Evolutionary conservation across 164 flowering plant species (phyloP), one percentile per base, ranked within the genome.

Genomic region (Pachysandra terminalis): DNA sequence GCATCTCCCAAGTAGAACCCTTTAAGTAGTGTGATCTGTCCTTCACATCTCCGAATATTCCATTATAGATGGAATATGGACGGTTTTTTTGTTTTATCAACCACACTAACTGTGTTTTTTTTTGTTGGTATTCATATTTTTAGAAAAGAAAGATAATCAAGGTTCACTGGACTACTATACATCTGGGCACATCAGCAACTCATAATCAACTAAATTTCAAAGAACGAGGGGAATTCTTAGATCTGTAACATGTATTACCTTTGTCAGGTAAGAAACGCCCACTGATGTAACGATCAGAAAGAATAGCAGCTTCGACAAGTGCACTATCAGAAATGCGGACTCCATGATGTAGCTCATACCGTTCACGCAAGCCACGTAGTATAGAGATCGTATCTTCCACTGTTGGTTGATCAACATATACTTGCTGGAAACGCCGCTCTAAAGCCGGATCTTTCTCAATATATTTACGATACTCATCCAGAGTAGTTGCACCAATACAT

Each of bases 351-450:
- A 91, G 80, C 78, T 93, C 98, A 77, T 91, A 93, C 73, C 97
- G 81, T 79, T 93, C 95, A 27, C 96, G 89, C 68, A 93, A 65
- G 23, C 98, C 98, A 41, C 96, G 89, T 22, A 93, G 81, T 40
- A 93, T 93, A 56, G 96, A 90, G 53, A 93, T 79, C 17, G 98
- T 88, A 74, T 93, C 87, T 77, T 90, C 96, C 19, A 93, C 97
- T 3, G 90, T 59, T 19, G 98, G 98, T 70, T 91, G 96, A 72
- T 88, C 93, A 68, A 91, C 97, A 83, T 87, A 90, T 60, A 93
- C 98, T 74, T 91, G 97, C 79, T 91, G 98, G 76, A 93, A 93
- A 37, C 97, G 88, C 55, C 98, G 91, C 74, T 93, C 98, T 76
- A 93, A 68, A 24, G 96, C 97, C 32, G 97, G 94, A 77, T 93